phyloP scores from a whole-genome alignment of 1,139 yeast genomes.

The Protomyces gravidus region DNA sequence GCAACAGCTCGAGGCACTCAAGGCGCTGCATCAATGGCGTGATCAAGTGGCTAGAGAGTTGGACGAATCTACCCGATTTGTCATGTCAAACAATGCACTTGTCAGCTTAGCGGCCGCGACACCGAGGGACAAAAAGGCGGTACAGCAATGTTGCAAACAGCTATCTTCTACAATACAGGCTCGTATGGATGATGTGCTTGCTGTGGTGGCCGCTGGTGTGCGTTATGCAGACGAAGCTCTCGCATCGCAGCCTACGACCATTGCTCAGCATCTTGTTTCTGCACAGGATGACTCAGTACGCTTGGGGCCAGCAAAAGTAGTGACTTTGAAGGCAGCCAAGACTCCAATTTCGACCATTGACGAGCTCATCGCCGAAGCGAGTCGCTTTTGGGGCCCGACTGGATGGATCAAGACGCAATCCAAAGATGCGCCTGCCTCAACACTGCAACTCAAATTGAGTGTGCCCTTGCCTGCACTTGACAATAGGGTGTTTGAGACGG shows the following conservation, averaged over 20 bases:
- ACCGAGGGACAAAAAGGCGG: constrained; percentile 25
- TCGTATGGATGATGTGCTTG: constrained; percentile 11
- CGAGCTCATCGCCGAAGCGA: neutral
- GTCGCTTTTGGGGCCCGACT: neutral
- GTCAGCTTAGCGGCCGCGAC: constrained; percentile 50
- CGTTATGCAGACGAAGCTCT: constrained; percentile 15
- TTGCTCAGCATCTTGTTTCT: neutral
- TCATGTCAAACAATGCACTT: constrained; percentile 78
- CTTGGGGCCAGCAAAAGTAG: neutral
- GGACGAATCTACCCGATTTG: constrained; percentile 79
- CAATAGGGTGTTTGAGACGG: constrained; percentile 1
- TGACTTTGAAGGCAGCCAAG: neutral
- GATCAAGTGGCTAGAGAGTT: constrained; percentile 65
- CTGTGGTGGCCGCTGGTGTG: constrained; percentile 26
- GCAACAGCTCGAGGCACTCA: constrained; percentile 55
- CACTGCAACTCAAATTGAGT: neutral
- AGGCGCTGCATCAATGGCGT: constrained; percentile 73
- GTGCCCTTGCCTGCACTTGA: constrained; percentile 20
- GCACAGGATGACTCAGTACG: neutral
- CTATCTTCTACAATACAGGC: constrained; percentile 28
- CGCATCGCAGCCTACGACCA: neutral
- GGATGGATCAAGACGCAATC: neutral
- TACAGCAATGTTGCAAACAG: constrained; percentile 22
- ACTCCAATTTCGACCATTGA: neutral
- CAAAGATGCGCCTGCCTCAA: neutral